Base-by-base conservation (phyloP, 495 filamentous ascomycete species). In the Penicillium arizonense region DNA sequence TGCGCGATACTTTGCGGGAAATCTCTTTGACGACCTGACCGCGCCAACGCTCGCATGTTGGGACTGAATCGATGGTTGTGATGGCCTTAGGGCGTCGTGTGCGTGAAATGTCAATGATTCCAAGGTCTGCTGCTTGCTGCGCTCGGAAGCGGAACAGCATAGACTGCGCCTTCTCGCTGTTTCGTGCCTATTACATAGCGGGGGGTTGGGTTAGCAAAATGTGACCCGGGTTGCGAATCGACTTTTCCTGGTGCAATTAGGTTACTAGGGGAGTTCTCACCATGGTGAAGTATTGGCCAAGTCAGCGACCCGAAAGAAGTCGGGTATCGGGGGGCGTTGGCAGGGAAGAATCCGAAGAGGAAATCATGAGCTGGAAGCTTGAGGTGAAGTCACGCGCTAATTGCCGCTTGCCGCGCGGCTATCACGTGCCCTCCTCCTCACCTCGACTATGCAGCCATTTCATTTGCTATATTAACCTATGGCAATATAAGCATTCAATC, bases 121-220 rank as follows among this genome's bases (percentile, higher is more conserved):
- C 94, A 33, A 96, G 78, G 69, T 96, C 92, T 50, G 93, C 91
- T 47, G 95, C 95, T 78, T 97, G 94, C 62, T 91, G 87, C 65
- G 96, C 94, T 70, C 95, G 90, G 81, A 98, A 98, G 79, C 94
- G 94, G 77, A 96, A 98, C 72, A 98, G 95, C 94, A 98, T 98
- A 20, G 93, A 97, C 73, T 98, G 94, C 53, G 94, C 94, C 76
- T 97, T 97, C 82, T 97, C 93, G 26, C 88, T 90, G 71, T 98
- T 98, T 53, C 85, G 85, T 48, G 85, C 85, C 85, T 87, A 10
- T 56, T 56, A 35, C 52, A 59, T 58, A 69, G 56, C 35, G 55
- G 51, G 51, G 53, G 47, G 23, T 42, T 38, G 4, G 23, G 41
- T 67, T 60, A 64, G 61, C 57, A 51, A 52, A 38, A 39, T 63